A percentile compares a stretch with the other conserved stretches of the same genome.
Evolutionary conservation across 148 eudicot genomes (phyloP).

Genomic region (Beta vulgaris): DNA sequence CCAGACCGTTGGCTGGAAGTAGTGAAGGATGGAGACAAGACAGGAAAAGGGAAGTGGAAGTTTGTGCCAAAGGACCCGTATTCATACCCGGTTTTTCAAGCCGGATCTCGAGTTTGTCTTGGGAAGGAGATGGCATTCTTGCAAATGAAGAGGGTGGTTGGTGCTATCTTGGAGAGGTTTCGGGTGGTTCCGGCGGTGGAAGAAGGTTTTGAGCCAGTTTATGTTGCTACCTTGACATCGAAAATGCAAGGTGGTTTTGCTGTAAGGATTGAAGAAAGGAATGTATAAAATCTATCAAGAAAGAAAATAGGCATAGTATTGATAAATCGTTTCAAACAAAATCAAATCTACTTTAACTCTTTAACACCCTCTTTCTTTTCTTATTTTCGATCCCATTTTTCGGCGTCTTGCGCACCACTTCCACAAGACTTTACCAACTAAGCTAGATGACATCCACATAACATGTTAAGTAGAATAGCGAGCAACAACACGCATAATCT

Average conservation of each 20-base stretch:
- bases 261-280: conserved; percentile 27
- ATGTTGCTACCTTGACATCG: conserved; percentile 23
- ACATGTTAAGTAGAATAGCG: too few species aligned
- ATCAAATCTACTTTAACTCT: too few species aligned
- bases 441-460: too few species aligned
- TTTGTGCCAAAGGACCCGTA: conserved; percentile 36
- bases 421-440: too few species aligned
- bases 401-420: too few species aligned
- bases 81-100: conserved; percentile 44
- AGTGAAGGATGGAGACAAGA: not conserved
- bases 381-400: too few species aligned
- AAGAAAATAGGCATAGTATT: too few species aligned
- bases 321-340: too few species aligned
- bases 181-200: conserved; percentile 36
- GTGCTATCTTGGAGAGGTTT: conserved; percentile 34
- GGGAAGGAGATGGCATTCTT: conserved; percentile 48
- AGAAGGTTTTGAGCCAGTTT: conserved; percentile 35
- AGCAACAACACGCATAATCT: too few species aligned
- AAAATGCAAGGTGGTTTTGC: conserved; percentile 40
- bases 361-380: too few species aligned
- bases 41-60: conserved; percentile 10
- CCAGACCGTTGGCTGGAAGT: conserved; percentile 38
- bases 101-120: conserved; percentile 44
- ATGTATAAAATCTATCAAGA: too few species aligned
- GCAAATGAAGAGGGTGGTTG: conserved; percentile 47